Base-by-base conservation (phyloP, 1,284 basidiomycete species). In the Apiotrichum laibachii region DNA sequence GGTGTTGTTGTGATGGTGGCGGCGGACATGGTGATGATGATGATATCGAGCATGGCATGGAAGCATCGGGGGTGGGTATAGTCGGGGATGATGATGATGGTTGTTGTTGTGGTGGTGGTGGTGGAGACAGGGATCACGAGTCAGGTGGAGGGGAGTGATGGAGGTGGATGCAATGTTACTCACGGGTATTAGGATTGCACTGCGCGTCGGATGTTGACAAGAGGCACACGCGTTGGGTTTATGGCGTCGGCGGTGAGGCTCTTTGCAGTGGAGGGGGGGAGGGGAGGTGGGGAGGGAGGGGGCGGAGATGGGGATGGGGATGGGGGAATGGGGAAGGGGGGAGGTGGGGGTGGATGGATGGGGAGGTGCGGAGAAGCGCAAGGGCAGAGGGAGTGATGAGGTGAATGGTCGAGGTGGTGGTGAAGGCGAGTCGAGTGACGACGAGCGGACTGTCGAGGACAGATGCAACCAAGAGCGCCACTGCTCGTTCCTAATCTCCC, bases 111-210 rank as follows among this genome's bases (percentile, higher is more conserved):
- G 7, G 34, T 35, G 7, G 34, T 35, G 7, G 34, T 35, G 7
- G 34, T 35, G 7, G 34, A 35, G 33, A 43, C n/a, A 39, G 43
- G 48, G 50, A 56, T 46, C 39, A 52, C 52, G 45, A 51, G 60
- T 62, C 57, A 62, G 61, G 59, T 57, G 57, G 57, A 54, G 56
- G 61, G 50, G 56, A 40, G 46, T 31, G 53, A 50, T 10, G 47
- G 21, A 43, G 46, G 40, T 48, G 21, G 42, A 31, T 31, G 34
- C 8, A 35, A 31, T 9, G 12, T 3, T 16, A 57, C 55, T 52
- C 47, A 57, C 56, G 33, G 35, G 35, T 50, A 39, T 50, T 18
- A 8, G 19, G 47, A 10, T 15, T 6, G 34, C 19, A 9, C 18
- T 43, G 11, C 10, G 19, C 19, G 44, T 16, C 44, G 19, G n/a